Percentiles rank a stretch among this genome's conserved stretches.
phyloP scores from a whole-genome alignment of 495 filamentous ascomycete genomes.

The Delitschia confertaspora region DNA sequence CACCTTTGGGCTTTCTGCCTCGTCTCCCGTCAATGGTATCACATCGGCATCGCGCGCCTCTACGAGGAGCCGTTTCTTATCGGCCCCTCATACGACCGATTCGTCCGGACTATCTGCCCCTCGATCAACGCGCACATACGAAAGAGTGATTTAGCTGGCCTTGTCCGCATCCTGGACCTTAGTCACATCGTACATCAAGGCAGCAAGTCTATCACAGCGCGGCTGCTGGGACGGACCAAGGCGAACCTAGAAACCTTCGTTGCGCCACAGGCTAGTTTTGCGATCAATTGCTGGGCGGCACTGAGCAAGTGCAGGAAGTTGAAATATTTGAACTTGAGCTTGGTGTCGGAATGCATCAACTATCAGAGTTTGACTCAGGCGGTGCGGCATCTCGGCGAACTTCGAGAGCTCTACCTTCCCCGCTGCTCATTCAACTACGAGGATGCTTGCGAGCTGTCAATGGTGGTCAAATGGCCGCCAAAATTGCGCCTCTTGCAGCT shows the following conservation, averaged over 20 bases:
- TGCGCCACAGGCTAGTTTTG: slow-evolving; percentile 58
- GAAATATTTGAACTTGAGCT: slow-evolving; percentile 48
- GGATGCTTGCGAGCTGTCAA: slow-evolving; percentile 6
- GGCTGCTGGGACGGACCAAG: slow-evolving; percentile 53
- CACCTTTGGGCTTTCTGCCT: slow-evolving; percentile 48
- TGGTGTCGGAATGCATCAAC: slow-evolving; percentile 47
- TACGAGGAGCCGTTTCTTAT: slow-evolving; percentile 46
- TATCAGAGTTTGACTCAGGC: slow-evolving; percentile 47
- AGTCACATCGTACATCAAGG: slow-evolving; percentile 55
- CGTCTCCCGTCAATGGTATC: slow-evolving; percentile 58
- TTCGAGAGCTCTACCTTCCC: slow-evolving; percentile 49
- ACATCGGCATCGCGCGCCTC: slow-evolving; percentile 45
- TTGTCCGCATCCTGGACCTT: slow-evolving; percentile 53
- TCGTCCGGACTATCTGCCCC: slow-evolving; percentile 56
- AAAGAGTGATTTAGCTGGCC: slow-evolving; percentile 43
- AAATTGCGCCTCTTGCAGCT: slow-evolving; percentile 38
- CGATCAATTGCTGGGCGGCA: slow-evolving; percentile 54
- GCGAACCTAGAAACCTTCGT: slow-evolving; percentile 50
- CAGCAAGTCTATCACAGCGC: slow-evolving; percentile 54
- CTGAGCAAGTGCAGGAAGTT: slow-evolving; percentile 54
- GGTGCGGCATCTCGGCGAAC: slow-evolving; percentile 40
- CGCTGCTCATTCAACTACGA: slow-evolving; percentile 39
- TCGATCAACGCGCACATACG: slow-evolving; percentile 49
- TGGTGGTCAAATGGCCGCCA: slow-evolving; percentile 38
- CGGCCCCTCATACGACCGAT: slow-evolving; percentile 48